Evolutionary conservation across 1,284 basidiomycete genomes (phyloP).

Genomic region (Spongispora temasekensis): DNA sequence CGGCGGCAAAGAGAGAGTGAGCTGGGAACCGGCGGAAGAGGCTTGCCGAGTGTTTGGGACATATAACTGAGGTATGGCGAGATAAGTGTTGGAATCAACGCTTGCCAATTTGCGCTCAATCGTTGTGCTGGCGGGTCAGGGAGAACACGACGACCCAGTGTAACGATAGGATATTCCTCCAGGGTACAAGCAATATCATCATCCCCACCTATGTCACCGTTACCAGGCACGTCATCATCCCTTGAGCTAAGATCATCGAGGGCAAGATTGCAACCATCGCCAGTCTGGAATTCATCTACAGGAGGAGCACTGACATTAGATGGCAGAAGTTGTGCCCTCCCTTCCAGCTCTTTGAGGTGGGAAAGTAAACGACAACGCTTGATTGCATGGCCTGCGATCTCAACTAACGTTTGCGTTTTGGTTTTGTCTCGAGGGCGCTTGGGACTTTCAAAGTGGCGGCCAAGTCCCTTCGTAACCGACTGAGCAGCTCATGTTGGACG

Average conservation of each 20-base stretch:
- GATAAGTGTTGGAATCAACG: neutral
- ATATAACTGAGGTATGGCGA: neutral
- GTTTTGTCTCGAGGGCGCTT: neutral
- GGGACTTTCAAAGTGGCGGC: neutral
- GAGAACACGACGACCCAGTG: neutral
- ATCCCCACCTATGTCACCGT: neutral
- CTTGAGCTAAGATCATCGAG: too few relatives aligned
- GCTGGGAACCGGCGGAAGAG: neutral
- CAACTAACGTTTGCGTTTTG: neutral
- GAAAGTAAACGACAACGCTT: neutral
- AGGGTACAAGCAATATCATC: neutral
- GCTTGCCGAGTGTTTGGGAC: neutral
- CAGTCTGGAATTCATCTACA: neutral
- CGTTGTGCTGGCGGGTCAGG: neutral
- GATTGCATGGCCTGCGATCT: neutral
- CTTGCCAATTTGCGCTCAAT: neutral
- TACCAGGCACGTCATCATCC: neutral
- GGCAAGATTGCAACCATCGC: neutral
- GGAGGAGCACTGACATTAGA: neutral
- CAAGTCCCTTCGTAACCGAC: neutral
- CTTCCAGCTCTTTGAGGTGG: neutral
- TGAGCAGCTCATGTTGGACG: neutral
- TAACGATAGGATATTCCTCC: neutral
- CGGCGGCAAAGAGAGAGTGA: slow-evolving; percentile 1
- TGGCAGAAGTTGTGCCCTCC: neutral